Evolutionary conservation across 306 rosid species (phyloP).

Genomic region (Phaseolus lunatus): DNA sequence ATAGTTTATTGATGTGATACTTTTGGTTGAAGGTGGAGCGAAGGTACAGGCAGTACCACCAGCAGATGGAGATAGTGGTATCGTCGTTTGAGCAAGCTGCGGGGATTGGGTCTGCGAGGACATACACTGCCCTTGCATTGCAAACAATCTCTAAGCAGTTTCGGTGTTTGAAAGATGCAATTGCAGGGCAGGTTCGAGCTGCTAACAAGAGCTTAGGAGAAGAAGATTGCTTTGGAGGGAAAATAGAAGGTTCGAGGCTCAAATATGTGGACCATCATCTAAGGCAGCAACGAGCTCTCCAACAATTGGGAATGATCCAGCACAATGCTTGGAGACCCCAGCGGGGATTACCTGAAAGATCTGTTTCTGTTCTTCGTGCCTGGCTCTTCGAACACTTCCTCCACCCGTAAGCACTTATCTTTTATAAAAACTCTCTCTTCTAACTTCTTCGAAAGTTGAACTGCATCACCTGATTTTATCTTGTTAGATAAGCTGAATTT

Average conservation of each 20-base stretch:
- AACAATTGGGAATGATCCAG: slow-evolving; percentile 99
- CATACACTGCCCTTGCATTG: slow-evolving; percentile 92
- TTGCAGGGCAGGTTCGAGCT: slow-evolving; percentile 70
- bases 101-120: slow-evolving; percentile 82
- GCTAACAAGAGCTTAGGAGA: slow-evolving; percentile 90
- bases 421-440: neutral
- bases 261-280: slow-evolving; percentile 94
- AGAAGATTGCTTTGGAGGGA: slow-evolving; percentile 76
- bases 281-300: slow-evolving; percentile 95
- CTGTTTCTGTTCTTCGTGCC: slow-evolving; percentile 99
- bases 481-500: neutral
- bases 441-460: neutral
- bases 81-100: slow-evolving; percentile 88
- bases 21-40: slow-evolving; percentile 77
- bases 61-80: slow-evolving; percentile 92
- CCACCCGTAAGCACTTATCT: slow-evolving; percentile 82
- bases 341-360: slow-evolving; percentile 96
- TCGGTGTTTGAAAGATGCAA: slow-evolving; percentile 92
- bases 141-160: slow-evolving; percentile 96
- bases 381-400: slow-evolving; percentile 99
- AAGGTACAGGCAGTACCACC: slow-evolving; percentile 94
- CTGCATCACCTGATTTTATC: neutral
- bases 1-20: neutral
- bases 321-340: slow-evolving; percentile 99
- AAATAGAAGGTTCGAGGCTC: slow-evolving; percentile 85